Base-by-base conservation (phyloP, 129 eudicot species). In the Escallonia rubra region DNA sequence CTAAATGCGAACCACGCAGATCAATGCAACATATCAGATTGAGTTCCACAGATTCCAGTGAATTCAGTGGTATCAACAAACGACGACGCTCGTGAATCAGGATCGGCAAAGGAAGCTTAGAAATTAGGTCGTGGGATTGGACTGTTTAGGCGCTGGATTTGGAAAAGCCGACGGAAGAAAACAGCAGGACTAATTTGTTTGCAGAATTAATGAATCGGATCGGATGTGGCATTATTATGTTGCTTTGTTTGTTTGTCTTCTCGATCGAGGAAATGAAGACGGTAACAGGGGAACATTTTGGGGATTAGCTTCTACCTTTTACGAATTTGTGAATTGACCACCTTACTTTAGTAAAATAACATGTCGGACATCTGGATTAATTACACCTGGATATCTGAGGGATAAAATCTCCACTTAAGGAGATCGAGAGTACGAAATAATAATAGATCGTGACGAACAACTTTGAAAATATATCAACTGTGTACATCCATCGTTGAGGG, bases 71-170 rank as follows among this genome's bases (percentile, higher is more conserved):
- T 10, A 3, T 7, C 39, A 10, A 10, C 9, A 23, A 41, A 60
- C 44, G 23, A 60, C 4, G 44, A 60, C 46, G 34, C 1, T 23
- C 34, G 34, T 40, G 14, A 1, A 59, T 11, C 14, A 23, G 34
- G 48, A 60, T 57, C 40, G 9, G 40, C 14, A 2, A 2, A 7
- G 61, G 40, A 23, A 15, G 16, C 23, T 41, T 41, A 1, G 48
- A 12, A 14, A 43, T 10, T 62, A 52, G 46, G 12, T 63, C 67
- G 67, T 63, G 67, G 54, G 8, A 63, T 63, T 44, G 4, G 45
- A 4, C 14, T 43, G 10, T 34, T 57, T 14, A 6, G 43, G 7
- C n/a, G 40, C 16, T 62, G 9, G 66, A 62, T 62, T 52, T 13
- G 9, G 14, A 62, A 46, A 41, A 4, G 43, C 59, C 8, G 59